Base-by-base conservation (phyloP, 1,284 basidiomycete genomes). In the Puccinia coronata region DNA sequence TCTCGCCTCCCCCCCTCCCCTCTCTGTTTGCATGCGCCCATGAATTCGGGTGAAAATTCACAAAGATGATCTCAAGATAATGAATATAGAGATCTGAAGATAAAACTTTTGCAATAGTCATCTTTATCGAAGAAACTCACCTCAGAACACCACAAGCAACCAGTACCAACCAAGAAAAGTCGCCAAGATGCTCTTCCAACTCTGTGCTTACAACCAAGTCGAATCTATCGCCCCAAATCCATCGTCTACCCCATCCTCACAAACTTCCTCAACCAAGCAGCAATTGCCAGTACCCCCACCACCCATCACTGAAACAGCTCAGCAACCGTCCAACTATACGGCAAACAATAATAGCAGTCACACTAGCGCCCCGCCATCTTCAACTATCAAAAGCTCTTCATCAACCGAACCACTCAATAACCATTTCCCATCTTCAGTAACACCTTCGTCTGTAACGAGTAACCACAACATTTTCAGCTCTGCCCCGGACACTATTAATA, bases 161-260 rank as follows among this genome's bases (percentile, higher is more conserved):
- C n/a, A n/a, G n/a, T n/a, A n/a, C n/a, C n/a, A n/a, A n/a, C n/a
- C n/a, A n/a, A n/a, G n/a, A n/a, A n/a, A n/a, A n/a, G n/a, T n/a
- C n/a, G n/a, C n/a, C n/a, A 65, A 65, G 63, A 67, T 67, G 63
- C 63, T 67, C 63, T 67, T 67, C 63, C 63, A 67, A 47, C n/a
- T 67, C n/a, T 39, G 63, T 67, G 63, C 63, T 67, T 41, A 67
- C 41, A 72, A 72, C 55, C 70, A 47, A n/a, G 25, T 31, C 53
- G 49, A 53, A 20, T 36, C 49, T 20, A 72, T 57, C 2, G 12
- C 43, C 43, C 16, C 43, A n/a, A n/a, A n/a, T n/a, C n/a, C n/a
- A n/a, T n/a, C n/a, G n/a, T n/a, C n/a, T n/a, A n/a, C n/a, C n/a
- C n/a, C 53, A 53, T 53, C 53, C 47, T 51, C 69, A 9, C 49